Base-by-base conservation (phyloP, 345 rosid genomes). In the Schrenkiella parvula region DNA sequence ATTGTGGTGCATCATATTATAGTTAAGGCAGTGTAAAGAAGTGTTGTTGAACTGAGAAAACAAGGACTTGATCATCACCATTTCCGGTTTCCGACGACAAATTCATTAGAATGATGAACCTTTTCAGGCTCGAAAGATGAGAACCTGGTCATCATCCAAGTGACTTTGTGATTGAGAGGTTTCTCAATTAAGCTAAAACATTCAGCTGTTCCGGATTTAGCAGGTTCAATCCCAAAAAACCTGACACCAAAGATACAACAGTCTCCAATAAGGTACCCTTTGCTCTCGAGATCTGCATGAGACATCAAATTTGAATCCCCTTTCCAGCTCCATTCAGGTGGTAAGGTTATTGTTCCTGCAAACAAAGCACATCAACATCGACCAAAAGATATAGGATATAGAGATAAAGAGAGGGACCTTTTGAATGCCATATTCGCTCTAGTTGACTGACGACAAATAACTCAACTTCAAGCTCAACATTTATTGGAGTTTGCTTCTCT, bases 181-280 rank as follows among this genome's bases (percentile, higher is more conserved):
- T 72, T 63, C 56, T 72, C 71, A 11, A 64, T 39, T 35, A 72
- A 44, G 39, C 39, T 43, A 17, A 72, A 55, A 35, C 47, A 34
- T 26, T 73, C 77, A 0, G 77, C 72, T 46, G 66, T 46, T 56
- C 71, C 66, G 2, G 19, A 2, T 12, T 6, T 3, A 10, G 22
- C 23, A n/a, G 11, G 26, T 26, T 18, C 23, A 14, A 38, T 23
- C 13, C 44, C 58, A 56, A 1, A 1, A 25, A 65, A n/a, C 60
- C 56, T 46, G 17, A 65, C 71, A 73, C 71, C 77, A 73, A 65
- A 26, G 25, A 73, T 13, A 56, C 42, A 35, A 65, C 60, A 56
- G 37, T 73, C 77, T 43, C 4, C 71, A 5, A 65, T 65, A 35
- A 46, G 50, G 13, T 32, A 64, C 3, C 71, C 77, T 17, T 73